These are phyloP conservation scores for Diaporthe vexans DNA, from an alignment of 2,329 filamentous ascomycete species.

Conservation along the genomic window DNA sequence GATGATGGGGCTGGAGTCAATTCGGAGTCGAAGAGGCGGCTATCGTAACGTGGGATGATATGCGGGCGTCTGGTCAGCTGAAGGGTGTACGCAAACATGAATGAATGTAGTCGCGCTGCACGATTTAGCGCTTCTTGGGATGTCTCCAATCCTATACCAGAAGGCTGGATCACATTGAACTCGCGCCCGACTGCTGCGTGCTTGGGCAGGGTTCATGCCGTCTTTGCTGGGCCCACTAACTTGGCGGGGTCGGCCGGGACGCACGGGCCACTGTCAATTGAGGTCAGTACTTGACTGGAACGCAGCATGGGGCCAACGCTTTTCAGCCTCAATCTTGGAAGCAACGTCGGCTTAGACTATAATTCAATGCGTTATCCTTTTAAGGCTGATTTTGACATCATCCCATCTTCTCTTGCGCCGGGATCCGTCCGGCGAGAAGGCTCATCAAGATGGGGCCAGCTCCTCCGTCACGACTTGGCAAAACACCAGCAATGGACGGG, in stretches of 20 bases:
- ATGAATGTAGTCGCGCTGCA: neutral
- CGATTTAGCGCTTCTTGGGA: slow-evolving; percentile 10
- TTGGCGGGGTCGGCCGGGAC: slow-evolving; percentile 19
- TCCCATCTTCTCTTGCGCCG: neutral
- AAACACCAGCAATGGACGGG: no score
- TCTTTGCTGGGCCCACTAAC: neutral
- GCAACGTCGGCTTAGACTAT: slow-evolving; percentile 12
- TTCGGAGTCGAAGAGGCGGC: neutral
- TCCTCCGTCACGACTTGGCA: no score
- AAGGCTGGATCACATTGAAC: slow-evolving; percentile 13
- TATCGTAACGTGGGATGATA: neutral
- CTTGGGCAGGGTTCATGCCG: slow-evolving; percentile 19
- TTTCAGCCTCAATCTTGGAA: slow-evolving; percentile 25
- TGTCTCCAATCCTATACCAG: slow-evolving; percentile 12
- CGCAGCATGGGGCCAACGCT: neutral
- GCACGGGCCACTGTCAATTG: slow-evolving; percentile 8
- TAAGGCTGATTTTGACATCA: slow-evolving; percentile 21
- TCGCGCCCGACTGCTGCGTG: neutral
- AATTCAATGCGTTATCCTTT: slow-evolving; percentile 17
- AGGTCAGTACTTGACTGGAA: neutral
- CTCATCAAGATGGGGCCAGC: no score
- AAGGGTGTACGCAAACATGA: slow-evolving; percentile 9
- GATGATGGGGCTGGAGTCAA: neutral
- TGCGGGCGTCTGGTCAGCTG: neutral
- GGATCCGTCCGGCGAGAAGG: no score